Base-by-base conservation (phyloP, 2,329 filamentous ascomycete species). In the Colletotrichum navitas region DNA sequence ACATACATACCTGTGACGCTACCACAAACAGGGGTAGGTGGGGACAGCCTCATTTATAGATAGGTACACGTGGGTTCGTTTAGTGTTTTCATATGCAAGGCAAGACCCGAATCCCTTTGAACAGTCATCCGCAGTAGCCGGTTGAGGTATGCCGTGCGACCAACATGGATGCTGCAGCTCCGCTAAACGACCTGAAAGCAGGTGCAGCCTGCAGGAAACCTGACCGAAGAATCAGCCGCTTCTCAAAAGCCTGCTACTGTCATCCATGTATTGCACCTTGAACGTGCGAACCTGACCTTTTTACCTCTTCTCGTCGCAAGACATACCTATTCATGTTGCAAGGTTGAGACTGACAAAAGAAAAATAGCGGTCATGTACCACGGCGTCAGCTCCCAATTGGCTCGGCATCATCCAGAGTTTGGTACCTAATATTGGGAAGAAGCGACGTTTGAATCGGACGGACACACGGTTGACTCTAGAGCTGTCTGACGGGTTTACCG, bases 381-480 rank as follows among this genome's bases (percentile, higher is more conserved):
- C 4, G 18, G 51, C 21, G 51, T 29, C 32, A 34, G 29, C 18
- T n/a, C 21, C 51, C 18, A 34, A 55, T 21, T 55, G 51, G 51
- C 6, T 12, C 14, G 51, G 29, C 3, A 16, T 11, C 29, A n/a
- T 55, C 51, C 18, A 34, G 51, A 41, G 21, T 24, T 62, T 29
- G 29, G 21, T 32, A 11, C 4, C 8, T n/a, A 10, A 3, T 29
- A 11, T 6, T 29, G 29, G 56, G 63, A 49, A 49, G 54, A 52
- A 51, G 45, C 32, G 59, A 62, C 59, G 45, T 52, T 52, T 5
- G 16, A 63, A 52, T 63, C 32, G 47, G 34, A 63, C 41, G 51
- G 60, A n/a, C 60, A 63, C 60, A 63, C 26, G 47, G 47, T 52
- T 52, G 47, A 34, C 32, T 63, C 60, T 34, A 36, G 43, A 32